Percentiles rank a stretch among this genome's conserved stretches.
Conservation (phyloP, 192 early-diverging fungal species). For the Backusella sp. region DNA sequence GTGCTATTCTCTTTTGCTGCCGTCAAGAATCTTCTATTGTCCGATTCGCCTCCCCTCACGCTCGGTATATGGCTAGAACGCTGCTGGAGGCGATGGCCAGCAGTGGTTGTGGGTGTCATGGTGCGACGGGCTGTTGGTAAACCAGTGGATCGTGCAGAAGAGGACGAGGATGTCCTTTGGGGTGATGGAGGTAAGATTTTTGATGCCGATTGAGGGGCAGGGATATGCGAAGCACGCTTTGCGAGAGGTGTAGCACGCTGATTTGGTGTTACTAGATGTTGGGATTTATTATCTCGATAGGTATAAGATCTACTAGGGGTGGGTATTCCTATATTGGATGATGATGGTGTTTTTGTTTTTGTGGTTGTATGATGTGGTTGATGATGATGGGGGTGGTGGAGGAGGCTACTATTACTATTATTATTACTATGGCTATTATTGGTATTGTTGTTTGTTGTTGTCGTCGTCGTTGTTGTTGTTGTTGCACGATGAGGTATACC, state of each 20-base stretch:
- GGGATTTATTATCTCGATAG: not conserved
- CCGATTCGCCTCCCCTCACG: not conserved
- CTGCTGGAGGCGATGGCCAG: not conserved
- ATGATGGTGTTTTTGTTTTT: not conserved
- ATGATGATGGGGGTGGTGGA: not conserved
- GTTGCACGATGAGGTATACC: not conserved
- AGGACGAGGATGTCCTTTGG: not conserved
- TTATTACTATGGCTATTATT: not conserved
- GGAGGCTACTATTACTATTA: not conserved
- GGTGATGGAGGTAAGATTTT: constrained; percentile 10
- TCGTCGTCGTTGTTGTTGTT: not conserved
- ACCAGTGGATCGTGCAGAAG: constrained; percentile 1
- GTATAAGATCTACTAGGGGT: constrained; percentile 16
- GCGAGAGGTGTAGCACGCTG: not conserved
- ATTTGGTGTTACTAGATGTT: not conserved
- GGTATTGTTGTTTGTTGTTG: not conserved
- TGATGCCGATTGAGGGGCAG: constrained; percentile 17
- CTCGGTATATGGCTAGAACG: constrained; percentile 29
- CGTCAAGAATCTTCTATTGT: not conserved
- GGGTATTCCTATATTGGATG: constrained; percentile 13
- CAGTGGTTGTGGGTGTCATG: not conserved
- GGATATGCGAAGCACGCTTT: constrained; percentile 35
- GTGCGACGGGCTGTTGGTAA: constrained; percentile 8
- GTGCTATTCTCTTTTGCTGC: not conserved
- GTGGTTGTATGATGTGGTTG: not conserved